Base-by-base conservation (phyloP, 495 filamentous ascomycete species). In the Chaetomium tenue region DNA sequence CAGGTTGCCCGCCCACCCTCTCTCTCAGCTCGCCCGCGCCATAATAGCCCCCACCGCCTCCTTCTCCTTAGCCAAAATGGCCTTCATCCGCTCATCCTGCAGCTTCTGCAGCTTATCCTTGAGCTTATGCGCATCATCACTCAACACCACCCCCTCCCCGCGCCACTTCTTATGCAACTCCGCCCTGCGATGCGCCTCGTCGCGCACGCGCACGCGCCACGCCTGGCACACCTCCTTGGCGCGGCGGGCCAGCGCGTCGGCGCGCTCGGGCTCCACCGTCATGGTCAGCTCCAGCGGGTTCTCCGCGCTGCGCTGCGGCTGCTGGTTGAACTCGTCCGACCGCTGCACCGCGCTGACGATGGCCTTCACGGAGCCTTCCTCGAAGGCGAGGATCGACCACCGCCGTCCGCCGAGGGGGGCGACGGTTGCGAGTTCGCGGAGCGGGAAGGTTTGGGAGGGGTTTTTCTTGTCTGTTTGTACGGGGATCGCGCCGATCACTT, bases 361-460 rank as follows among this genome's bases (percentile, higher is more conserved):
- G 11, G 89, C 82, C 79, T 92, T 91, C 62, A 92, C 69, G 64
- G 89, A 87, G 78, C 83, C 64, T 56, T 68, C 68, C 65, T 76
- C 75, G 66, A 76, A 76, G 26, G 84, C 86, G 12, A 92, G 72
- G 47, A 96, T 77, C 39, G 83, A 82, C 54, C 92, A 78, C 50
- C 82, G 81, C 63, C 91, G 80, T 9, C 89, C 87, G 42, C 84
- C 87, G 65, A 87, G 88, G 18, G 89, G 88, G 40, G 93, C 78
- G 15, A 96, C 83, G 66, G 91, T 88, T 30, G 91, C 91, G 48
- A 96, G 70, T 69, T 93, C 90, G 12, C 85, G 82, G 30, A 96
- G 75, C 61, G 80, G 76, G 65, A 83, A 83, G 2, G 78, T 82
- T 44, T 50, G 46, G 2, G 80, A 75, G 50, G 50, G 18, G 23